phyloP scores from a whole-genome alignment of 2,329 filamentous ascomycete genomes.

The Rasamsonia emersonii region DNA sequence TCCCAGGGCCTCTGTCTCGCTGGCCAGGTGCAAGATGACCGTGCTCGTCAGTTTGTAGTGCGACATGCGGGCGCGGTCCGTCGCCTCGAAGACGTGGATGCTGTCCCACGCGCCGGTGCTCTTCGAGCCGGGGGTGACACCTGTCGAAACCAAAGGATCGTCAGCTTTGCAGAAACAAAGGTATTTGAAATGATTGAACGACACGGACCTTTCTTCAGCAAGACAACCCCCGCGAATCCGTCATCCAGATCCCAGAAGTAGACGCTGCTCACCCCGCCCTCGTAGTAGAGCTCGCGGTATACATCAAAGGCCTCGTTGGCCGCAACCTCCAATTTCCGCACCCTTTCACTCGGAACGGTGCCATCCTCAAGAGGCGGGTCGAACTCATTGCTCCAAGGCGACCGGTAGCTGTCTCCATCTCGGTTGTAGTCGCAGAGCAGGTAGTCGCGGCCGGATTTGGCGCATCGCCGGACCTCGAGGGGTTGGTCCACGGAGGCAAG shows the following conservation, averaged over 20 bases:
- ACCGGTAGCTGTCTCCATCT: slow-evolving; percentile 94
- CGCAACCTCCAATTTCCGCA: slow-evolving; percentile 85
- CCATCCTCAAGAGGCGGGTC: slow-evolving; percentile 84
- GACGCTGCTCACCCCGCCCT: slow-evolving; percentile 89
- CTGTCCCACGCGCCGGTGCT: slow-evolving; percentile 88
- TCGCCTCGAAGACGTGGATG: slow-evolving; percentile 96
- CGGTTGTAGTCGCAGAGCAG: slow-evolving; percentile 99
- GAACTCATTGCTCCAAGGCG: slow-evolving; percentile 98
- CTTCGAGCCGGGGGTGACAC: slow-evolving; percentile 57
- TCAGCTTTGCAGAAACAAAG: background rate
- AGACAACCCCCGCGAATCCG: slow-evolving; percentile 89
- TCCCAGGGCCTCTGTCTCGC: slow-evolving; percentile 59
- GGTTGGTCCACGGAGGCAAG: slow-evolving; percentile 97
- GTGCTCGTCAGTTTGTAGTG: slow-evolving; percentile 98
- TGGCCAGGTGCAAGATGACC: slow-evolving; percentile 81
- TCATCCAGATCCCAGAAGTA: slow-evolving; percentile 99
- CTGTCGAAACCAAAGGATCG: slow-evolving; percentile 26
- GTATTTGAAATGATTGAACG: background rate
- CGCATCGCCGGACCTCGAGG: slow-evolving; percentile 75
- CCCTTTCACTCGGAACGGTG: slow-evolving; percentile 78
- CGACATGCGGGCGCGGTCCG: slow-evolving; percentile 80
- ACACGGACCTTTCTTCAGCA: slow-evolving; percentile 76
- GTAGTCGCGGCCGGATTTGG: slow-evolving; percentile 85
- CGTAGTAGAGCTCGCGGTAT: slow-evolving; percentile 85
- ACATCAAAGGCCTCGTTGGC: slow-evolving; percentile 96